Conservation (phyloP, 768 basidiomycete genomes). For the Tulasnella sp. region DNA sequence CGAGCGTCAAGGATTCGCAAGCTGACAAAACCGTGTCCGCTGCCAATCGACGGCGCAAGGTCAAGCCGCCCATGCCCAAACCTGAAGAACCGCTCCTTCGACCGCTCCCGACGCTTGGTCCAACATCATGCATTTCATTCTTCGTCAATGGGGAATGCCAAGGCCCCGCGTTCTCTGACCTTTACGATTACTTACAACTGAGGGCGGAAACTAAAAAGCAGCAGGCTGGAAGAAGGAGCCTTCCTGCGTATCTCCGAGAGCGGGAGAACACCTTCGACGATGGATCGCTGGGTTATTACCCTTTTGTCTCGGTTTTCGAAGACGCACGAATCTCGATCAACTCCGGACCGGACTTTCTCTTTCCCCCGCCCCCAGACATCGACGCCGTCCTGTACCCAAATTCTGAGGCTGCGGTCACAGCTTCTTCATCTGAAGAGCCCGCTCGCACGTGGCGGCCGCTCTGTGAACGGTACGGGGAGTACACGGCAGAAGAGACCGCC, state of each 20-base stretch:
- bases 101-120: slow-evolving; percentile 51
- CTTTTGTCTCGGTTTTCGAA: slow-evolving; percentile 88
- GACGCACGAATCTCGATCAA: slow-evolving; percentile 76
- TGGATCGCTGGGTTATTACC: slow-evolving; percentile 90
- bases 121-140: slow-evolving; percentile 69
- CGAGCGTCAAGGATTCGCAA: slow-evolving; percentile 41
- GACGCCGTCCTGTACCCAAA: slow-evolving; percentile 44
- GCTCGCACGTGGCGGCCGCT: slow-evolving; percentile 59
- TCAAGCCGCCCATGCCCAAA: slow-evolving; percentile 12
- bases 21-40: slow-evolving; percentile 35
- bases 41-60: slow-evolving; percentile 32
- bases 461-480: slow-evolving; percentile 76
- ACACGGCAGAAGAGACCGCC: slow-evolving; percentile 68
- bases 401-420: slow-evolving; percentile 18
- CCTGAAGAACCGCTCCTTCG: slow-evolving; percentile 33
- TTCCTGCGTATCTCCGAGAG: slow-evolving; percentile 23
- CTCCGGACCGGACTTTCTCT: slow-evolving; percentile 78
- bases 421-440: slow-evolving; percentile 20
- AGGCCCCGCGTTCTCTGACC: slow-evolving; percentile 70
- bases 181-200: slow-evolving; percentile 85
- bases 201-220: slow-evolving; percentile 52
- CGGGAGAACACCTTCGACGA: slow-evolving; percentile 82
- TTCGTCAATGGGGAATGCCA: slow-evolving; percentile 86
- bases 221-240: slow-evolving; percentile 56
- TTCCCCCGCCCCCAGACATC: slow-evolving; percentile 67